These are phyloP conservation scores for Cicer yamashitae DNA, from an alignment of 306 rosid genomes.

Conservation along the genomic window DNA sequence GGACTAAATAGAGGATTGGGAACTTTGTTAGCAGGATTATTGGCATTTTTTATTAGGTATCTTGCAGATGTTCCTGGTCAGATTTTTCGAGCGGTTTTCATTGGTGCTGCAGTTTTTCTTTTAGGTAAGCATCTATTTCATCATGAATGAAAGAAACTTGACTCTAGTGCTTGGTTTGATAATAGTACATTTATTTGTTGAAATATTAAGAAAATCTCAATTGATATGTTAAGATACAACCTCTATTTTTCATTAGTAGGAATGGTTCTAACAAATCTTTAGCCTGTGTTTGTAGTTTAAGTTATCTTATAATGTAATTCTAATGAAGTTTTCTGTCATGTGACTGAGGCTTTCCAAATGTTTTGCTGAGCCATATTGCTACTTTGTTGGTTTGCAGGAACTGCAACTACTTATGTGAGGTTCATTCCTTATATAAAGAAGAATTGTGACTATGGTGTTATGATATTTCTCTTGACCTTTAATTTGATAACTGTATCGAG, in stretches of 20 bases:
- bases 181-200: not conserved
- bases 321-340: not conserved
- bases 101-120: conserved; percentile 77
- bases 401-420: conserved; percentile 78
- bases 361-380: not conserved
- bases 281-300: not conserved
- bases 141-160: conserved; percentile 13
- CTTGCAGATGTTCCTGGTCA: conserved; percentile 58
- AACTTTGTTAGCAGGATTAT: conserved; percentile 76
- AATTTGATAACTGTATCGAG: conserved; percentile 86
- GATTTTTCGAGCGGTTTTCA: conserved; percentile 66
- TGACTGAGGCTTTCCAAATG: not conserved
- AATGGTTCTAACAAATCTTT: not conserved
- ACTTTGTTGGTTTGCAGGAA: conserved; percentile 61
- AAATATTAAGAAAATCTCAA: conserved; percentile 11
- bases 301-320: not conserved
- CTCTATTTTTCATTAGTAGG: too few relatives aligned
- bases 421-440: conserved; percentile 84
- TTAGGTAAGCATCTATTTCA: conserved; percentile 53
- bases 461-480: conserved; percentile 87
- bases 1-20: conserved; percentile 95
- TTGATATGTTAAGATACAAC: not conserved
- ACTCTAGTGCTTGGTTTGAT: not conserved
- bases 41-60: conserved; percentile 73
- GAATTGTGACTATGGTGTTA: conserved; percentile 83